These are phyloP conservation scores for Plasmodium gallinaceum DNA, from an alignment of 169 alveolate genomes.

Conservation along the genomic window DNA sequence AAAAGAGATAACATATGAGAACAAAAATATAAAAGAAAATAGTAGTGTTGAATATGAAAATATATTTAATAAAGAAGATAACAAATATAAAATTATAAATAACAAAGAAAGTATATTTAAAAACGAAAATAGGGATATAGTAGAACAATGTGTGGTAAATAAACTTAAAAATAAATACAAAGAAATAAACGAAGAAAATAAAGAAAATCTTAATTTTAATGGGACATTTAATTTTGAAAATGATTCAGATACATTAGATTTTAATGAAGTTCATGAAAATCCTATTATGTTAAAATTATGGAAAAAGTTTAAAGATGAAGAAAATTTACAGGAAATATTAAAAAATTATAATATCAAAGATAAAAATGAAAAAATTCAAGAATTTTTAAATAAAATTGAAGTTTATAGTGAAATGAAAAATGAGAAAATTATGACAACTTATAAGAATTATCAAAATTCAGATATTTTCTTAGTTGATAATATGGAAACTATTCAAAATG, in stretches of 20 bases:
- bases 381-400: conserved; percentile 9
- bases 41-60: neutral
- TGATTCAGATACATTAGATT: neutral
- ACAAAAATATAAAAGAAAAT: conserved; percentile 1
- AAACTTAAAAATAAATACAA: no score
- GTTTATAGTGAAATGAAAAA: neutral
- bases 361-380: neutral
- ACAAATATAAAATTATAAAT: no score
- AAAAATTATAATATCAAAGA: conserved; percentile 4
- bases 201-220: no score
- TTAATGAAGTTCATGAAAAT: neutral
- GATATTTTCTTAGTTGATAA: neutral
- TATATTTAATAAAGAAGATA: no score
- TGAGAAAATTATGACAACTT: neutral
- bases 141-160: no score
- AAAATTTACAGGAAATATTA: conserved; percentile 12
- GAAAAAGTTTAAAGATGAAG: conserved; percentile 25
- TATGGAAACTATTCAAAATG: neutral
- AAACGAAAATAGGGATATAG: no score
- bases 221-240: no score
- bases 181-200: no score
- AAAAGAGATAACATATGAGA: conserved; percentile 1
- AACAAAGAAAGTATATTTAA: no score
- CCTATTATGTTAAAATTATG: conserved; percentile 1
- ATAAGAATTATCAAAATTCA: neutral